Percentiles rank a stretch among this genome's conserved stretches.
phyloP scores from a whole-genome alignment of 2,329 filamentous ascomycete species.

The Alternaria sp. region DNA sequence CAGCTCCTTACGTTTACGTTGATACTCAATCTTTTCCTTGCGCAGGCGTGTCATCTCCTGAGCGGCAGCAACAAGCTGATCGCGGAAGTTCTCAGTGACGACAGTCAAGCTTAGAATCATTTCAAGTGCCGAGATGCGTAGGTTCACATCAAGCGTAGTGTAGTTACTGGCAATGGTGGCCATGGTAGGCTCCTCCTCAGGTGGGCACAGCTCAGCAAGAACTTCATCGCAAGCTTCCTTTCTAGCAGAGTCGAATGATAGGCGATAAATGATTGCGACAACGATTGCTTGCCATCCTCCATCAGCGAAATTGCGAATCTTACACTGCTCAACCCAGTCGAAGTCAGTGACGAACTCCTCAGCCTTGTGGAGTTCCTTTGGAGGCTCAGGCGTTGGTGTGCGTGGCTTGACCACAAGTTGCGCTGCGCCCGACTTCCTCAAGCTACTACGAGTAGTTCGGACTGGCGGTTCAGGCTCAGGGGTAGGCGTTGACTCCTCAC shows the following conservation, averaged over 20 bases:
- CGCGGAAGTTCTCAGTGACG: slow-evolving; percentile 84
- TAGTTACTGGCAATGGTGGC: slow-evolving; percentile 80
- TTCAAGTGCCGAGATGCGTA: slow-evolving; percentile 81
- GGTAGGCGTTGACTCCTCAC: slow-evolving; percentile 59
- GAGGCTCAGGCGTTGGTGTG: slow-evolving; percentile 50
- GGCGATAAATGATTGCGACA: slow-evolving; percentile 83
- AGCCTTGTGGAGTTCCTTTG: slow-evolving; percentile 67
- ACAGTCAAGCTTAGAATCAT: slow-evolving; percentile 86
- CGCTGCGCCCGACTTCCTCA: slow-evolving; percentile 81
- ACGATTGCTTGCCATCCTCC: slow-evolving; percentile 94
- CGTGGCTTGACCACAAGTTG: slow-evolving; percentile 54
- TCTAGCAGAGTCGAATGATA: slow-evolving; percentile 78
- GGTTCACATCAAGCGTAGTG: slow-evolving; percentile 79
- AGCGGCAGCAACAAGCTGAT: slow-evolving; percentile 90
- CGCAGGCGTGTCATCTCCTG: slow-evolving; percentile 94
- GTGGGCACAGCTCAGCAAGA: slow-evolving; percentile 80
- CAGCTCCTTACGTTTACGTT: slow-evolving; percentile 75
- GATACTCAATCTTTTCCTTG: slow-evolving; percentile 94
- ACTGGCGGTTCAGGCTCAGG: slow-evolving; percentile 76
- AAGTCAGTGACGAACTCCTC: slow-evolving; percentile 78
- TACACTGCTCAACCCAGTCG: slow-evolving; percentile 86
- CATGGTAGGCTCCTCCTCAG: slow-evolving; percentile 76
- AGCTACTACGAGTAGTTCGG: slow-evolving; percentile 83
- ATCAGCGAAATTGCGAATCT: slow-evolving; percentile 82
- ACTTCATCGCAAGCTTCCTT: slow-evolving; percentile 80